These are phyloP conservation scores for Thielaviopsis populi DNA, from an alignment of 2,329 filamentous ascomycete genomes.

Conservation along the genomic window DNA sequence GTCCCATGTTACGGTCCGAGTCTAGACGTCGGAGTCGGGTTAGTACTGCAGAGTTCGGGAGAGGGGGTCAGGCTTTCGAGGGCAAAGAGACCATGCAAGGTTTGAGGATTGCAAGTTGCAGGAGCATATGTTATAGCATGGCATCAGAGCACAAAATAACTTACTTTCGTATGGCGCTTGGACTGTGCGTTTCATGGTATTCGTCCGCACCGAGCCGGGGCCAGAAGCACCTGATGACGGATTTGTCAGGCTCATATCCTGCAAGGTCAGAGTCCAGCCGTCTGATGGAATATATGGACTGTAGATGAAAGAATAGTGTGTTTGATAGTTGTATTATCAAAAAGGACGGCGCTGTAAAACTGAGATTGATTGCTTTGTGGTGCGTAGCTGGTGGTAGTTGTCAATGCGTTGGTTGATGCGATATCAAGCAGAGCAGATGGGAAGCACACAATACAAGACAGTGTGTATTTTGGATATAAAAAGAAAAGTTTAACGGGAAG, in stretches of 20 bases:
- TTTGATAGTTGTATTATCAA: background rate
- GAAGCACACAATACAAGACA: background rate
- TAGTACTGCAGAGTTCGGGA: background rate
- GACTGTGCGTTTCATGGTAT: constrained; percentile 38
- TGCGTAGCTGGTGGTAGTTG: background rate
- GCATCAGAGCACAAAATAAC: background rate
- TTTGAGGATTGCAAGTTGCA: background rate
- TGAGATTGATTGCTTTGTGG: background rate
- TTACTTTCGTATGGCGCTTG: constrained; percentile 28
- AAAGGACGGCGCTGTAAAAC: background rate
- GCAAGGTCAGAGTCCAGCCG: background rate
- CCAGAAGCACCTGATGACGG: constrained; percentile 35
- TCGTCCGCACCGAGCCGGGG: constrained; percentile 32
- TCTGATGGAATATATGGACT: background rate
- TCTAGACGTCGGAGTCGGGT: background rate
- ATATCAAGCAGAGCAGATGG: background rate
- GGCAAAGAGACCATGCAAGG: background rate
- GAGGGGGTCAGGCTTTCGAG: background rate
- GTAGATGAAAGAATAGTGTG: background rate
- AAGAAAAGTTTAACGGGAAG: background rate
- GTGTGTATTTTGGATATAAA: background rate
- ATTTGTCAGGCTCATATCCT: constrained; percentile 38
- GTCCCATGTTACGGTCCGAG: constrained; percentile 13
- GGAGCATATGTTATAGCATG: background rate
- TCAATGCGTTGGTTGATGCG: background rate